phyloP scores from a whole-genome alignment of 2,329 filamentous ascomycete genomes.

The Calonectria pauciramosa region DNA sequence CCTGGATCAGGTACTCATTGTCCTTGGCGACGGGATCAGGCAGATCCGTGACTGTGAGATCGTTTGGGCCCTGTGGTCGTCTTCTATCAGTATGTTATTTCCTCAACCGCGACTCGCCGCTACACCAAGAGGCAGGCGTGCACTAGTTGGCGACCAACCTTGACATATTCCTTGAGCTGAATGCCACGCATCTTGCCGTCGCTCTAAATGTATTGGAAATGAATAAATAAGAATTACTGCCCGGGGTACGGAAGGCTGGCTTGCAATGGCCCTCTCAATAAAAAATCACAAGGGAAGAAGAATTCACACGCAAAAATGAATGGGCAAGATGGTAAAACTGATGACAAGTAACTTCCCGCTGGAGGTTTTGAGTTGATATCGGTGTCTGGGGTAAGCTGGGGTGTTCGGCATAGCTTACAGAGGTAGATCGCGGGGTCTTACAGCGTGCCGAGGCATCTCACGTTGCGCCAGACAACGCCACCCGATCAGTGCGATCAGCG shows the following conservation, averaged over 20 bases:
- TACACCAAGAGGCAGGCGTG: neutral
- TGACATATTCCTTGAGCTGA: constrained; percentile 80
- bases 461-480: constrained; percentile 21
- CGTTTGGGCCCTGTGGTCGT: constrained; percentile 75
- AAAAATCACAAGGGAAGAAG: neutral
- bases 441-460: neutral
- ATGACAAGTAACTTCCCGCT: neutral
- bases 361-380: constrained; percentile 1
- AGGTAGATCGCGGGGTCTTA: constrained; percentile 1
- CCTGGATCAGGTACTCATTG: constrained; percentile 86
- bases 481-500: constrained; percentile 46
- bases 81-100: neutral
- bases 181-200: constrained; percentile 77
- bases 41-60: constrained; percentile 81
- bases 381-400: constrained; percentile 11
- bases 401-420: constrained; percentile 1
- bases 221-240: neutral
- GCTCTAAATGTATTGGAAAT: neutral
- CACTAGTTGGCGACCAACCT: constrained; percentile 60
- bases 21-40: constrained; percentile 79
- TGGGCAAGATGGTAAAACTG: neutral
- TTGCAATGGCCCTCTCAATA: neutral
- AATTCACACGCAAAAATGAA: neutral
- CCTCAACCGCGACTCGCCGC: neutral
- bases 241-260: neutral